Base-by-base conservation (phyloP, 768 basidiomycete species). In the Lactarius trivialis region DNA sequence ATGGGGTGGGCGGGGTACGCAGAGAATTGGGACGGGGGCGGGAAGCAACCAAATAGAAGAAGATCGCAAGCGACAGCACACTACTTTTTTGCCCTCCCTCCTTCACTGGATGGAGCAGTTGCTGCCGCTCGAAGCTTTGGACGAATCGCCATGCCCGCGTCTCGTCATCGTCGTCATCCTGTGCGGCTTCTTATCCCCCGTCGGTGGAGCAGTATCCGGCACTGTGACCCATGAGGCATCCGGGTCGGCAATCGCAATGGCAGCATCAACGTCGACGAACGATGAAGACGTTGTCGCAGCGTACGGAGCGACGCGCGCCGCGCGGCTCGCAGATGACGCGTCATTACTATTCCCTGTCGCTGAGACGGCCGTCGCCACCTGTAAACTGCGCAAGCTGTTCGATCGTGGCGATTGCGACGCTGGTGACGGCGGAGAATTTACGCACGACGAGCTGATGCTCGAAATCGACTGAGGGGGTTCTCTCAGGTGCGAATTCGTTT, bases 351-450 rank as follows among this genome's bases (percentile, higher is more conserved):
- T 45, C 9, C 43, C 43, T 4, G 43, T 45, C 2, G 43, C n/a
- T 11, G 43, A n/a, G 4, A 45, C 43, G 11, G 75, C 78, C 12
- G 82, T n/a, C n/a, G n/a, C n/a, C n/a, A n/a, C 85, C 3, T 76
- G 79, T 19, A 79, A 80, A 65, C 85, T 85, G 43, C 81, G 77
- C 68, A 86, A 63, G 67, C 88, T 89, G 55, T 77, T 69, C 14
- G 74, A 71, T 68, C 82, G 82, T 6, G 79, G 76, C 3, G 76
- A 74, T 45, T 45, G 43, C 3, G 43, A 45, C 1, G 43, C 21
- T 12, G n/a, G 43, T 0, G 43, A 71, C 68, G 82, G 82, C 9
- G 79, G 76, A 4, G 76, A 74, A 9, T 32, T 32, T 3, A 19
- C 41, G n/a, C 56, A n/a, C 2, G 58, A 59, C 6, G 56, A 58